These are phyloP conservation scores for Cadophora malorum DNA, from an alignment of 2,329 filamentous ascomycete species.

Conservation along the genomic window DNA sequence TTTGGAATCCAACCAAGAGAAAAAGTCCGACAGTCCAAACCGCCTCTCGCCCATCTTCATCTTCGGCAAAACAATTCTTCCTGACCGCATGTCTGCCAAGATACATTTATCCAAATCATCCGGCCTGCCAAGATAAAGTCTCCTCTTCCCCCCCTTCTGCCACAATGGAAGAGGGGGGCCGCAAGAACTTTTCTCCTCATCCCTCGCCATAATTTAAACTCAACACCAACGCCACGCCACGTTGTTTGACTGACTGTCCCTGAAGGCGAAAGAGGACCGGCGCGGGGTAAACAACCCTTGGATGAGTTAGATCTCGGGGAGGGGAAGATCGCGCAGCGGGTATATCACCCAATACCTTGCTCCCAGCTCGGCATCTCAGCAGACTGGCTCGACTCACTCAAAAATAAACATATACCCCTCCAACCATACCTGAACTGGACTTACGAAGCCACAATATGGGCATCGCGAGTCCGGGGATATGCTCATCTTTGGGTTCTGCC, in stretches of 20 bases:
- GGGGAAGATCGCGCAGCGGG: neutral
- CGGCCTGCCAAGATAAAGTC: neutral
- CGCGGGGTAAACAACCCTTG: neutral
- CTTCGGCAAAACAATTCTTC: conserved; percentile 18
- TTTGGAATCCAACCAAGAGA: neutral
- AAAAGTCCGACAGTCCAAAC: neutral
- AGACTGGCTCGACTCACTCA: neutral
- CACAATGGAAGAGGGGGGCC: conserved; percentile 1
- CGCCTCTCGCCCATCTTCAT: conserved; percentile 1
- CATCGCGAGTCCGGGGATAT: neutral
- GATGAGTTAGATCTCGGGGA: neutral
- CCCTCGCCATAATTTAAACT: neutral
- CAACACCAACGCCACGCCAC: conserved; percentile 12
- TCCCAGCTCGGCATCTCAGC: neutral
- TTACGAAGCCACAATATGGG: conserved; percentile 34
- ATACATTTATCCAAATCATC: conserved; percentile 9
- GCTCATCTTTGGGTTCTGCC: neutral
- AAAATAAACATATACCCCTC: neutral
- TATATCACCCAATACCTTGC: neutral
- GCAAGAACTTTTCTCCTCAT: conserved; percentile 8
- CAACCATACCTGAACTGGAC: conserved; percentile 21
- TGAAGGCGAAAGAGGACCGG: neutral
- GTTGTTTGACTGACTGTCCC: neutral
- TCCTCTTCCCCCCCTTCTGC: conserved; percentile 5
- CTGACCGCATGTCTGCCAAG: neutral